phyloP scores from a whole-genome alignment of 495 filamentous ascomycete genomes.

The Penicillium odoratum region DNA sequence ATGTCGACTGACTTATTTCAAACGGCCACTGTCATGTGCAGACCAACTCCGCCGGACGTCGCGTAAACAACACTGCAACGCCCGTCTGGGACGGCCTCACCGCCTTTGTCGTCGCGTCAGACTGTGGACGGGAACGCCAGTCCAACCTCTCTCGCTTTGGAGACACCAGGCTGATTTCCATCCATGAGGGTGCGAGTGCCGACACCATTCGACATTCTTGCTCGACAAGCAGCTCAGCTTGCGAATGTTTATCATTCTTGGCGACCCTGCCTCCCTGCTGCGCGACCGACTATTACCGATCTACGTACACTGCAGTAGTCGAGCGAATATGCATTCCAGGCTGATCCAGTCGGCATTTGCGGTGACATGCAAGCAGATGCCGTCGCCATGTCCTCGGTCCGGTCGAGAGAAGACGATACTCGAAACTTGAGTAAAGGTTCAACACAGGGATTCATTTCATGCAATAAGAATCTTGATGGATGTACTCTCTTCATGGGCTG shows the following conservation, averaged over 20 bases:
- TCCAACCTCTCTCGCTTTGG: background rate
- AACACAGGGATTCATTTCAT: background rate
- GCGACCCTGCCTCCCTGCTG: background rate
- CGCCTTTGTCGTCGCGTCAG: background rate
- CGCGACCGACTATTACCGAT: too few relatives aligned
- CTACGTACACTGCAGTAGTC: background rate
- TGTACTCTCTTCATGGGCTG: background rate
- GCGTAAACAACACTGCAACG: background rate
- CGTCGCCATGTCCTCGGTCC: too few relatives aligned
- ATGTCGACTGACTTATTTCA: background rate
- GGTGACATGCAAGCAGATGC: too few relatives aligned
- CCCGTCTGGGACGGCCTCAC: background rate
- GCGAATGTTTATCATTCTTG: background rate
- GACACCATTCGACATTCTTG: constrained; percentile 1
- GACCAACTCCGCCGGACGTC: background rate
- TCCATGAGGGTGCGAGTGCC: background rate
- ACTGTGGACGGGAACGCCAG: background rate
- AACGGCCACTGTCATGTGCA: background rate
- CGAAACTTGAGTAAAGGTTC: background rate
- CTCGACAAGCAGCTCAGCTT: background rate
- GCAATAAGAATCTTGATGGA: background rate
- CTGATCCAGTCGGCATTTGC: too few relatives aligned
- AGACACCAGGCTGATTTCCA: background rate
- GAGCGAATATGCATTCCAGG: background rate
- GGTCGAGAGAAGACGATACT: background rate